Percentiles rank a stretch among this genome's conserved stretches.
phyloP scores from a whole-genome alignment of 257 asterid genomes.

The Nicotiana tabacum region DNA sequence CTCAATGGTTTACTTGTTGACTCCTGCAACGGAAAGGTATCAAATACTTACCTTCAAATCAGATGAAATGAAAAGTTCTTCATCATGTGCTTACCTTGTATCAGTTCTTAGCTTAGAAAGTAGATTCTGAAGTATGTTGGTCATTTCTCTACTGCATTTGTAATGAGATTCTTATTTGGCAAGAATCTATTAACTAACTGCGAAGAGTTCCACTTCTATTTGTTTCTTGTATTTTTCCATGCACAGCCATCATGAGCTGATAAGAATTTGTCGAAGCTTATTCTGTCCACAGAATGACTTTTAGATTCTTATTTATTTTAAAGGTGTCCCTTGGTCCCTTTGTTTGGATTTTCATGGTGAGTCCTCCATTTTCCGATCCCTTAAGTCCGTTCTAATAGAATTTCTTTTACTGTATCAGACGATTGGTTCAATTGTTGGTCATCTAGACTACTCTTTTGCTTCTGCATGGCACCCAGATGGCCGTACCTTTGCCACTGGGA shows the following conservation, averaged over 20 bases:
- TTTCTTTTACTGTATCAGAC: constrained; percentile 27
- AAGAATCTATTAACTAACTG: not conserved
- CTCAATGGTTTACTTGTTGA: constrained; percentile 57
- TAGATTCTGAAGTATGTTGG: not conserved
- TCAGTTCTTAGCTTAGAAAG: not conserved
- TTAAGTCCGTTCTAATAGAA: not conserved
- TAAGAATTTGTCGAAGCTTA: not conserved
- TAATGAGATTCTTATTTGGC: not conserved
- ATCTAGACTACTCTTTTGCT: constrained; percentile 69
- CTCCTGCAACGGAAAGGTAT: constrained; percentile 65
- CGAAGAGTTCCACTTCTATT: not conserved
- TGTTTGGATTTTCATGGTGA: not conserved
- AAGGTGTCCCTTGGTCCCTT: not conserved
- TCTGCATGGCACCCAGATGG: constrained; percentile 77
- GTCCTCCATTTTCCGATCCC: not conserved
- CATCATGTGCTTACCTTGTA: not conserved
- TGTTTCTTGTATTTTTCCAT: not conserved
- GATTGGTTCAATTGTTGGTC: constrained; percentile 55
- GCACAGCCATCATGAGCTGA: not conserved
- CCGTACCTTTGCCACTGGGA: constrained; percentile 61
- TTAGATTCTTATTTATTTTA: not conserved
- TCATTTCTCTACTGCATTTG: not conserved
- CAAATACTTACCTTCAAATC: not conserved
- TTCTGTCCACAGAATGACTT: not conserved
- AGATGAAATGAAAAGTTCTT: not conserved